Evolutionary conservation across 768 basidiomycete species (phyloP), one percentile per base, ranked within the genome.

Genomic region (Boletus fagicola): DNA sequence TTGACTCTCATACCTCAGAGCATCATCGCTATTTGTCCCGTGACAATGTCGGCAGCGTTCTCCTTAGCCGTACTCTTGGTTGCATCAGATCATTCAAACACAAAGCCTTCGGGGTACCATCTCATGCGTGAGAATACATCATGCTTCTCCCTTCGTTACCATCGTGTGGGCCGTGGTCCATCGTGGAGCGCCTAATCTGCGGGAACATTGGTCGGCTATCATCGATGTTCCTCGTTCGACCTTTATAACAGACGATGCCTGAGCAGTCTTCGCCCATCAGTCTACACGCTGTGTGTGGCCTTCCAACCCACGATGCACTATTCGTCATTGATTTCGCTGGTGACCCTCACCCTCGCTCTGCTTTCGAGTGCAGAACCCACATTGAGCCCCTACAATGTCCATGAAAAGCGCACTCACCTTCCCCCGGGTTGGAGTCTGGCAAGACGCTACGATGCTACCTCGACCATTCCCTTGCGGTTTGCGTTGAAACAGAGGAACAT

Each of bases 391-490:
- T 66, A 72, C 58, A 68, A 66, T 56, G 46, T 28, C 28, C 33
- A 80, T 55, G 79, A 80, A 63, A 75, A 68, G 44, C 78, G 78
- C 53, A 67, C 66, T 16, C 59, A 44, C 13, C 61, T 68, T 3
- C 78, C 78, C 3, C 2, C 49, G 0, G 67, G 65, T 5, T 83
- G 80, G 80, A 60, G 64, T 6, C 64, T 71, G 15, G 59, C 72
- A 15, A 72, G 74, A 33, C 68, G 74, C 44, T 73, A 77, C 44
- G 69, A 72, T 5, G 59, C 76, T 9, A 62, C 72, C 22, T 60
- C 67, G n/a, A 52, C 46, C 8, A 57, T 75, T n/a, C 70, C 68
- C 5, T 22, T 75, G 8, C 65, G 63, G 18, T 65, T 74, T 45
- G 67, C 74, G 13, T 33, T 33, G 33, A 33, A 33, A 5, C 33